Conservation (phyloP, 495 filamentous ascomycete genomes). For the Penicillium verhagenii region DNA sequence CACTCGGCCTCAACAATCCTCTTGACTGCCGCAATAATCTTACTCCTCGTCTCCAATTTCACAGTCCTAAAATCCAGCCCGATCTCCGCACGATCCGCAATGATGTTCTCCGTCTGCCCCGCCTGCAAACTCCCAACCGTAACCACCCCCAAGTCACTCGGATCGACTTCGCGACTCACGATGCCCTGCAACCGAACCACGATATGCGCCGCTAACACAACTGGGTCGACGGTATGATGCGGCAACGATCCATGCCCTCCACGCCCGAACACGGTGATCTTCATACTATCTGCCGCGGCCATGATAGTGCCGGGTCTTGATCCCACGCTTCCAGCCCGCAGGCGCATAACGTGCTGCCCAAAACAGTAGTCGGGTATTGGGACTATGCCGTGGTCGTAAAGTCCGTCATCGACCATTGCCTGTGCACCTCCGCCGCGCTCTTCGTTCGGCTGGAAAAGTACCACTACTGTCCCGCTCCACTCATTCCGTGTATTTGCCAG, state of each 20-base stretch:
- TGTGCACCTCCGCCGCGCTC: slow-evolving; percentile 51
- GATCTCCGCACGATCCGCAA: slow-evolving; percentile 47
- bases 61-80: slow-evolving; percentile 47
- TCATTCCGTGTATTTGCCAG: slow-evolving; percentile 26
- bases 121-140: slow-evolving; percentile 53
- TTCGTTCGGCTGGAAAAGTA: slow-evolving; percentile 56
- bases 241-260: slow-evolving; percentile 54
- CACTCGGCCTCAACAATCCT: slow-evolving; percentile 55
- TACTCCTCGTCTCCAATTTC: slow-evolving; percentile 36
- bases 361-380: slow-evolving; percentile 51
- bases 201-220: slow-evolving; percentile 47
- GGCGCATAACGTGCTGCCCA: slow-evolving; percentile 52
- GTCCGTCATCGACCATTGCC: slow-evolving; percentile 54
- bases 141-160: slow-evolving; percentile 48
- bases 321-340: slow-evolving; percentile 43
- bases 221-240: slow-evolving; percentile 52
- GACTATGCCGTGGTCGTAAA: slow-evolving; percentile 48
- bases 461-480: slow-evolving; percentile 54
- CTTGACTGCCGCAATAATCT: slow-evolving; percentile 39
- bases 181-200: slow-evolving; percentile 51
- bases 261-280: slow-evolving; percentile 50
- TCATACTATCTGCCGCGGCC: slow-evolving; percentile 50
- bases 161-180: slow-evolving; percentile 50
- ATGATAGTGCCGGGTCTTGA: slow-evolving; percentile 42
- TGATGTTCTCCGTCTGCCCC: slow-evolving; percentile 54